A percentile compares a stretch with the other conserved stretches of the same genome.
phyloP scores from a whole-genome alignment of 176 grass and related monocot genomes.

The Lolium rigidum region DNA sequence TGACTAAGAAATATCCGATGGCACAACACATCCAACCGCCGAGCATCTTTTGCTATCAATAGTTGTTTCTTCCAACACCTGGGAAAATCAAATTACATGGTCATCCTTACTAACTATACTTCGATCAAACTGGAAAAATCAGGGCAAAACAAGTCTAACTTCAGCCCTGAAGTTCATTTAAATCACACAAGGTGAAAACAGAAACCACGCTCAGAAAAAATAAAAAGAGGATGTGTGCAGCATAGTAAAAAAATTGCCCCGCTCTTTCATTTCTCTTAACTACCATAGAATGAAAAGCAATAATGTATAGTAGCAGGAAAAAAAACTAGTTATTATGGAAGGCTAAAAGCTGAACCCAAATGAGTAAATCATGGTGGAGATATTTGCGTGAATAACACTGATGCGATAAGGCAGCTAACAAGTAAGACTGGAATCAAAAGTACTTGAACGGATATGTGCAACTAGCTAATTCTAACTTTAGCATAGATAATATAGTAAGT shows the following conservation, averaged over 20 bases:
- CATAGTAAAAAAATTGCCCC: background rate
- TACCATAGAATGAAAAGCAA: background rate
- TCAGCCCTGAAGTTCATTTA: background rate
- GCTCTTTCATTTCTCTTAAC: background rate
- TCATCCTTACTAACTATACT: background rate
- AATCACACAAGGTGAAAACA: conserved; percentile 1
- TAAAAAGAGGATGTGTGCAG: background rate
- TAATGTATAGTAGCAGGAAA: background rate
- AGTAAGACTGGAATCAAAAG: background rate
- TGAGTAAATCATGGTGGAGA: background rate
- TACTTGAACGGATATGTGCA: background rate
- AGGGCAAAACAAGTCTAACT: background rate
- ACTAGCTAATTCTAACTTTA: background rate
- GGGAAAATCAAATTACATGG: conserved; percentile 12
- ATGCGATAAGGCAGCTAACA: conserved; percentile 11
- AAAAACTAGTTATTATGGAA: too few species aligned
- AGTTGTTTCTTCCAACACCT: conserved; percentile 75
- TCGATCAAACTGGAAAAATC: background rate
- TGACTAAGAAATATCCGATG: conserved; percentile 65
- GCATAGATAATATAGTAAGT: conserved; percentile 8
- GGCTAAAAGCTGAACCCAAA: conserved; percentile 10
- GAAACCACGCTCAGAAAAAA: background rate
- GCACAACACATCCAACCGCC: conserved; percentile 51
- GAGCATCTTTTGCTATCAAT: conserved; percentile 55
- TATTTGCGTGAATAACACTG: background rate